Conservation (phyloP, 2,329 filamentous ascomycete species). For the Dothidotthia symphoricarpi region DNA sequence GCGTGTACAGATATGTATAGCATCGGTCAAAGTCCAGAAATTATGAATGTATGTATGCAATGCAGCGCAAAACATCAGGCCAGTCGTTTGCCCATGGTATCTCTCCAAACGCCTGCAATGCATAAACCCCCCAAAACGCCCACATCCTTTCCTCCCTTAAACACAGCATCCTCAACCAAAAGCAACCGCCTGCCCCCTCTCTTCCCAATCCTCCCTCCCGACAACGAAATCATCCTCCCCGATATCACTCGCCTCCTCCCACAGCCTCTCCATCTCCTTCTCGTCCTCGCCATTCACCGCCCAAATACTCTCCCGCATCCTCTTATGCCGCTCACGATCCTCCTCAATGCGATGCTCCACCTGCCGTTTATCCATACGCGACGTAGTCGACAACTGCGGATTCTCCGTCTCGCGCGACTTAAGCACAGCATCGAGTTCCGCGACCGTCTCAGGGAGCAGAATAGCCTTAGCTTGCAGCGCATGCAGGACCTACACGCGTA, state of each 20-base stretch:
- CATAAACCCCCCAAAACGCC: conserved; percentile 1
- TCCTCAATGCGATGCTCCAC: conserved; percentile 97
- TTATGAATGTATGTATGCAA: conserved; percentile 34
- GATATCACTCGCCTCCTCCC: conserved; percentile 83
- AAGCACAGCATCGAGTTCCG: conserved; percentile 78
- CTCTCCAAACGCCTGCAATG: conserved; percentile 34
- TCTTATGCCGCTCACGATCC: conserved; percentile 91
- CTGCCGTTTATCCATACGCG: conserved; percentile 72
- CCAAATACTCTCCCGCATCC: conserved; percentile 90
- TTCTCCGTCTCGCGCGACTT: conserved; percentile 66
- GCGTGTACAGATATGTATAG: conserved; percentile 42
- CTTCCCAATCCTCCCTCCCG: conserved; percentile 69
- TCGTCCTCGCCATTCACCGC: conserved; percentile 64
- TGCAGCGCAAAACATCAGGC: neutral
- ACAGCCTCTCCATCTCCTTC: conserved; percentile 74
- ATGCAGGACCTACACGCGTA: conserved; percentile 59
- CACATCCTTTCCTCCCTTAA: neutral
- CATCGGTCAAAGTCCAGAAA: conserved; percentile 14
- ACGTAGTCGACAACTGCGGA: conserved; percentile 13
- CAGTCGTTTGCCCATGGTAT: conserved; percentile 25
- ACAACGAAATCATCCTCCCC: conserved; percentile 82
- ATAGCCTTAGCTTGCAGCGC: conserved; percentile 69
- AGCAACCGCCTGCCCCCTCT: conserved; percentile 51
- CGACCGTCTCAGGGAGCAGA: conserved; percentile 70
- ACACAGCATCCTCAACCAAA: conserved; percentile 25